Evolutionary conservation across 1,284 basidiomycete genomes (phyloP).

Genomic region (Tetrapyrgos nigripes): DNA sequence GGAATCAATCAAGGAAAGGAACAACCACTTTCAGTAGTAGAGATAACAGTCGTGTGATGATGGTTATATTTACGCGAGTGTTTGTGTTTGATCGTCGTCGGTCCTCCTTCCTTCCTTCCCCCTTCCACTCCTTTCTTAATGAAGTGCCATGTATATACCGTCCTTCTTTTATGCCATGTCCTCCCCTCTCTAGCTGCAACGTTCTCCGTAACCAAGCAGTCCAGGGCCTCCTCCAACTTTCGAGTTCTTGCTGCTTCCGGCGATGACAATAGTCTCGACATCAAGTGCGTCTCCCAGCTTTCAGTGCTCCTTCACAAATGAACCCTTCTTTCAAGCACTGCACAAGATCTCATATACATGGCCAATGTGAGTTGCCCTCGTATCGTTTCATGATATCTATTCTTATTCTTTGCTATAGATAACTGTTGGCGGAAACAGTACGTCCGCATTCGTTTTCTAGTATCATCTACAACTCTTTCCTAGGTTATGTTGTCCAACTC

Average conservation of each 20-base stretch:
- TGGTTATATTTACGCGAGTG: too few relatives aligned
- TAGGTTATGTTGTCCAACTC: slow-evolving; percentile 73
- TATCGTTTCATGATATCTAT: slow-evolving; percentile 5
- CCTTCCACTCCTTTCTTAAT: slow-evolving; percentile 32
- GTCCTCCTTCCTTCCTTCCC: slow-evolving; percentile 13
- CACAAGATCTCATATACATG: slow-evolving; percentile 77
- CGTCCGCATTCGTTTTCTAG: slow-evolving; percentile 27
- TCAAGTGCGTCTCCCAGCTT: slow-evolving; percentile 43
- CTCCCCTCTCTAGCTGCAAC: slow-evolving; percentile 42
- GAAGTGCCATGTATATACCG: slow-evolving; percentile 34
- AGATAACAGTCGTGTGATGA: too few relatives aligned
- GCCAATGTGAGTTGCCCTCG: slow-evolving; percentile 59
- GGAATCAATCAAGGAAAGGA: background rate
- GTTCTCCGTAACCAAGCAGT: slow-evolving; percentile 45
- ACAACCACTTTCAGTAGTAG: background rate
- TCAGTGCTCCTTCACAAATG: background rate
- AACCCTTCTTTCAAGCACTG: slow-evolving; percentile 46
- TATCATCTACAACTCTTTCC: background rate
- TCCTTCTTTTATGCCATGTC: slow-evolving; percentile 35
- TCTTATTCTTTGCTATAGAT: slow-evolving; percentile 47
- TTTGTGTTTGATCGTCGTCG: too few relatives aligned
- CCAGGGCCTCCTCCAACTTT: slow-evolving; percentile 34
- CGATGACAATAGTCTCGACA: slow-evolving; percentile 40
- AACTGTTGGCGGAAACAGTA: slow-evolving; percentile 65
- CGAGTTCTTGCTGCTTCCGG: slow-evolving; percentile 28